phyloP scores from a whole-genome alignment of 176 grass and related monocot genomes.

The Sorghum bicolor region Sorghum_bicolor_NCBIv3 NC_012872.2:61644001-61644500 shows the following conservation, averaged over 20 bases:
- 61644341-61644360: not conserved
- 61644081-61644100: not conserved
- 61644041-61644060: not conserved
- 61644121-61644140: no score
- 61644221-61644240: not conserved
- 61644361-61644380: constrained; percentile 39
- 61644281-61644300: not conserved
- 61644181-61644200: not conserved
- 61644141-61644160: not conserved
- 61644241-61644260: not conserved
- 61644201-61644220: not conserved
- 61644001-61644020: not conserved
- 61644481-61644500: constrained; percentile 37
- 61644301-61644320: constrained; percentile 3
- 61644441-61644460: constrained; percentile 3
- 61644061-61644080: not conserved
- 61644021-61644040: not conserved
- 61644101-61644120: not conserved
- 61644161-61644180: not conserved
- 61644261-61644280: not conserved
- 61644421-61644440: not conserved
- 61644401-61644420: not conserved
- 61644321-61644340: constrained; percentile 11
- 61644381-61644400: constrained; percentile 13
- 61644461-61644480: constrained; percentile 37